These are phyloP conservation scores for Amanita rimosa DNA, from an alignment of 768 basidiomycete genomes.

Conservation along the genomic window DNA sequence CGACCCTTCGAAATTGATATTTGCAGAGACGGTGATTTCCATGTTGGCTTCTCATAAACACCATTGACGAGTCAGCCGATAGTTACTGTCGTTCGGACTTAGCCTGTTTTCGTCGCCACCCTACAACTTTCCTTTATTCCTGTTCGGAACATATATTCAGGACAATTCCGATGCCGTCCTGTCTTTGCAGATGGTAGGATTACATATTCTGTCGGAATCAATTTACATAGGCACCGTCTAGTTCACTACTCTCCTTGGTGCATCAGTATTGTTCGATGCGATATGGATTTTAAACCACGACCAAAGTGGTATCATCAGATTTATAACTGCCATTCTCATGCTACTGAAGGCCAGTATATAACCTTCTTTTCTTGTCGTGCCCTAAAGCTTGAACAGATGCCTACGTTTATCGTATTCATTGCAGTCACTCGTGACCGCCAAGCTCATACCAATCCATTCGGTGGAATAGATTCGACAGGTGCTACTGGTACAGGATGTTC, in stretches of 20 bases:
- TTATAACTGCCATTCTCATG: conserved; percentile 43
- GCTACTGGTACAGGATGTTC: conserved; percentile 36
- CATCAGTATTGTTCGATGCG: conserved; percentile 57
- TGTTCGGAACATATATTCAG: conserved; percentile 67
- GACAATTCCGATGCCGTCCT: conserved; percentile 56
- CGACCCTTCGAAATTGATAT: conserved; percentile 60
- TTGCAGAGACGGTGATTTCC: conserved; percentile 43
- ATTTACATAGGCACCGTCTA: conserved; percentile 16
- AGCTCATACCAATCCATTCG: conserved; percentile 42
- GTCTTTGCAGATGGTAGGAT: conserved; percentile 50
- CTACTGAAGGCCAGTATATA: conserved; percentile 39
- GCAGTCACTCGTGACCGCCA: conserved; percentile 40
- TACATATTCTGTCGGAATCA: not conserved
- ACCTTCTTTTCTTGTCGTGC: not conserved
- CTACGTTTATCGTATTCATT: conserved; percentile 43
- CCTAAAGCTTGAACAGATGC: conserved; percentile 29
- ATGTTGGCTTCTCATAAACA: not conserved
- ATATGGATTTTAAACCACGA: conserved; percentile 52
- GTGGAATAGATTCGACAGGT: conserved; percentile 35
- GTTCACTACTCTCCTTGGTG: conserved; percentile 56
- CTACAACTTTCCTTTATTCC: conserved; percentile 77
- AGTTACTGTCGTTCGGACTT: conserved; percentile 54
- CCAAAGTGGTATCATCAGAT: conserved; percentile 42
- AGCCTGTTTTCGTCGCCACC: conserved; percentile 45
- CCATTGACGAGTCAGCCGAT: not conserved